Evolutionary conservation across 2,329 filamentous ascomycete genomes (phyloP), one percentile per base, ranked within the genome.

Genomic region (Dactylonectria macrodidyma): DNA sequence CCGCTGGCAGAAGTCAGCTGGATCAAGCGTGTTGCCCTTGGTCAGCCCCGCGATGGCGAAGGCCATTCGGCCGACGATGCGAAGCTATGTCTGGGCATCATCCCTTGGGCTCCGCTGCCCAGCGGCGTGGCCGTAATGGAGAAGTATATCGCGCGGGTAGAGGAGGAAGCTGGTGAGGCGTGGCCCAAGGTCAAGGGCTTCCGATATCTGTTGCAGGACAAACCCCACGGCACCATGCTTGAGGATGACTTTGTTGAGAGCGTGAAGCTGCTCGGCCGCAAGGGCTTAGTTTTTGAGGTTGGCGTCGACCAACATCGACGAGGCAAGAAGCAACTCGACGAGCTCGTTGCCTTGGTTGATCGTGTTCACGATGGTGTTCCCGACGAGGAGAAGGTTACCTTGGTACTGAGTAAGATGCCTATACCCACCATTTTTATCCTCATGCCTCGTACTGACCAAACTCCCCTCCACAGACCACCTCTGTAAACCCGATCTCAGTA

Each of bases 41-140:
- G 92, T 12, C 78, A 82, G 64, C 88, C 90, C 0, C 77, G 82
- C 33, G 78, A 85, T 1, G 87, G 86, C 33, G 88, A 92, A 75
- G 91, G 90, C 38, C 89, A 93, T 79, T 52, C 62, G 1, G 36
- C 76, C 22, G 77, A 77, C 24, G 80, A 82, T 47, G 84, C 84
- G 14, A 78, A 82, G 26, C 82, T 91, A 22, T 90, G 93, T 73
- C 83, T 91, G 2, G 95, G 88, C 0, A 89, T 95, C 70, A 87
- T 98, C 4, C 90, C 94, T 1, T 98, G 94, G 93, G 95, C 94
- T n/a, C 95, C 95, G 0, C 78, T 98, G 56, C 88, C 92, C 10
- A 89, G 90, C 48, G 90, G 93, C 0, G 78, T 86, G 0, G 83
- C 80, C 6, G 86, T 85, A 0, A 81, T 98, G 77, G 83, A 88